Base-by-base conservation (phyloP, 768 basidiomycete species). In the Suillus placidus region DNA sequence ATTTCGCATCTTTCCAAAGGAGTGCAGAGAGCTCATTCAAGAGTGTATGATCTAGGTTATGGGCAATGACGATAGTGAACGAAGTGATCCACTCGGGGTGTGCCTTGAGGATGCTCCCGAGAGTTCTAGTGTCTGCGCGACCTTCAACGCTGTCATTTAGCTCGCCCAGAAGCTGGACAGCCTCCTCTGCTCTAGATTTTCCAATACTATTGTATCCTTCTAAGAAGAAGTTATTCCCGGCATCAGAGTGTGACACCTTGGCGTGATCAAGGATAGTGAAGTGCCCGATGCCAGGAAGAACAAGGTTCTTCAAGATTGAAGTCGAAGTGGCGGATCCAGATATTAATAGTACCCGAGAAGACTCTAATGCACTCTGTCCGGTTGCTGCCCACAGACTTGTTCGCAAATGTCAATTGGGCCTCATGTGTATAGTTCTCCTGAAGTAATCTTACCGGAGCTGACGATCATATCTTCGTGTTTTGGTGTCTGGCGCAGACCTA, bases 161-260 rank as follows among this genome's bases (percentile, higher is more conserved):
- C 77, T 98, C 97, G 5, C 80, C 73, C 13, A 99, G 83, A 60
- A 91, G 82, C 20, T 84, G 82, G 20, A 93, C 92, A 1, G 90
- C 89, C 74, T 98, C 93, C 60, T 85, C 76, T 0, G 97, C 94
- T 40, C 93, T 87, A 63, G 83, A 83, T 75, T 89, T 90, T 6
- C 94, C 94, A 54, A 99, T 83, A 71, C 90, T 92, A n/a, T 85
- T 78, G 5, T 79, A 77, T 0, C 88, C 91, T 47, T 91, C 86
- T 32, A 99, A 82, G 80, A 99, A 99, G 81, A 99, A 99, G 80
- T 99, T 99, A 82, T 95, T 94, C 0, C 95, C 95, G 0, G 94
- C 88, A 71, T 99, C 96, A 64, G 88, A 85, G 1, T 87, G 82
- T 0, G 88, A 83, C 35, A 90, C 89, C 45, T 75, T 63, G 3